A percentile compares a stretch with the other conserved stretches of the same genome.
phyloP scores from a whole-genome alignment of 1,139 yeast genomes.

The Geotrichum restrictum region DNA sequence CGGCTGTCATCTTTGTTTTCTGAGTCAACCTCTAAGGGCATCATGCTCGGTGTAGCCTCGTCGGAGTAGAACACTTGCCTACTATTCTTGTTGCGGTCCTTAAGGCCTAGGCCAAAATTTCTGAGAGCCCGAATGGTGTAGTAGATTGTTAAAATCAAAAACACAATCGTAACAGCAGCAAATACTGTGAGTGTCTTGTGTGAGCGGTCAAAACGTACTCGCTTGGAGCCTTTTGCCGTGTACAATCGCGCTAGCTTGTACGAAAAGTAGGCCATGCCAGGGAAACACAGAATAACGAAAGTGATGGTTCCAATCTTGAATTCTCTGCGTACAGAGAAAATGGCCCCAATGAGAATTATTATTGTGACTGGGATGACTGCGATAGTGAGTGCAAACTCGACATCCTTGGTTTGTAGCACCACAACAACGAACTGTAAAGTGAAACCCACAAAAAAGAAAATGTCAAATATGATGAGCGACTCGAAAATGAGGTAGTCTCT shows the following conservation, averaged over 20 bases:
- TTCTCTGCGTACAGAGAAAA: constrained; percentile 45
- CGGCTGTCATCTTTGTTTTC: not conserved
- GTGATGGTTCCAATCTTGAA: constrained; percentile 34
- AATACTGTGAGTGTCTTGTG: constrained; percentile 48
- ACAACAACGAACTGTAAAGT: constrained; percentile 53
- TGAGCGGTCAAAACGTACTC: constrained; percentile 44
- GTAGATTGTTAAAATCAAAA: constrained; percentile 42
- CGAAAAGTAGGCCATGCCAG: constrained; percentile 50
- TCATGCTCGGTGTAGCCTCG: not conserved
- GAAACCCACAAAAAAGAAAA: constrained; percentile 52
- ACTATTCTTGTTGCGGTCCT: constrained; percentile 19
- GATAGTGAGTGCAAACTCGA: constrained; percentile 50
- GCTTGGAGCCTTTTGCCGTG: constrained; percentile 39
- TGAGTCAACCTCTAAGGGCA: not conserved
- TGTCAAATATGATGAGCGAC: constrained; percentile 46
- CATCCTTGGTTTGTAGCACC: constrained; percentile 44
- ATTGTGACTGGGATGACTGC: constrained; percentile 50
- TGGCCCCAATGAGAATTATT: constrained; percentile 42
- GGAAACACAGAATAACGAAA: constrained; percentile 41
- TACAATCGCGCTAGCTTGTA: constrained; percentile 50
- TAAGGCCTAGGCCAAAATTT: constrained; percentile 46
- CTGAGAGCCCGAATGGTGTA: constrained; percentile 41
- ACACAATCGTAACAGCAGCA: constrained; percentile 47
- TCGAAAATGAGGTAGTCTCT: constrained; percentile 42
- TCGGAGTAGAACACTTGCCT: not conserved